Base-by-base conservation (phyloP, 2,329 filamentous ascomycete genomes). In the Trichoderma harzianum region DNA sequence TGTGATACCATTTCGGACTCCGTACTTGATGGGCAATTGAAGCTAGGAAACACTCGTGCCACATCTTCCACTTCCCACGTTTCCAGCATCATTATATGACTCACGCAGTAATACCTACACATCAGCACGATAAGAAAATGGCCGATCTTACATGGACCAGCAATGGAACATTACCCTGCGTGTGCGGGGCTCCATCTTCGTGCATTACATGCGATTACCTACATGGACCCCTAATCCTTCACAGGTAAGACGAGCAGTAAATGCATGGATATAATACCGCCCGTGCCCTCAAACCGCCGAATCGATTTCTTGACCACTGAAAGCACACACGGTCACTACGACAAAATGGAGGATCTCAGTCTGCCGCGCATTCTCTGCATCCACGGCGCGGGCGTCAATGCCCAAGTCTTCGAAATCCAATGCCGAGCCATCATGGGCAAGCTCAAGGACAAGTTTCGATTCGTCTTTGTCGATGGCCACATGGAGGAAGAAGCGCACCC, bases 361-460 rank as follows among this genome's bases (percentile, higher is more conserved):
- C 83, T 86, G 32, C 92, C 92, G 3, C 90, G 92, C 72, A 89
- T 95, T 75, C 90, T 95, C 75, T 94, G 92, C 81, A 89, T 95
- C n/a, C 92, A 95, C 80, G 92, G 92, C 78, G 92, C 92, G 76
- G 92, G 92, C 73, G 89, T 91, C 74, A 94, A 92, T 77, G 90
- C 86, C n/a, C 78, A 85, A 53, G 88, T 94, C 79, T 94, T 94
- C 83, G 83, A 86, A 73, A 79, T 86, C 12, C 92, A 95, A 82
- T 89, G 89, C 75, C 91, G 92, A 73, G 83, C 83, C 74, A 76
- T 88, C 69, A 79, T 81, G 64, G 74, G 78, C 34, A 79, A 77
- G 30, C 86, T 94, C 0, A 78, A 81, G 58, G 79, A 85, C 7
- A 80, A 86, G 60, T 93, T 94, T 79, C 89, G 92, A 53, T 86